Percentiles rank a stretch among this genome's conserved stretches.
Evolutionary conservation across 2,329 filamentous ascomycete species (phyloP).

Genomic region (Pseudopyricularia javanii): DNA sequence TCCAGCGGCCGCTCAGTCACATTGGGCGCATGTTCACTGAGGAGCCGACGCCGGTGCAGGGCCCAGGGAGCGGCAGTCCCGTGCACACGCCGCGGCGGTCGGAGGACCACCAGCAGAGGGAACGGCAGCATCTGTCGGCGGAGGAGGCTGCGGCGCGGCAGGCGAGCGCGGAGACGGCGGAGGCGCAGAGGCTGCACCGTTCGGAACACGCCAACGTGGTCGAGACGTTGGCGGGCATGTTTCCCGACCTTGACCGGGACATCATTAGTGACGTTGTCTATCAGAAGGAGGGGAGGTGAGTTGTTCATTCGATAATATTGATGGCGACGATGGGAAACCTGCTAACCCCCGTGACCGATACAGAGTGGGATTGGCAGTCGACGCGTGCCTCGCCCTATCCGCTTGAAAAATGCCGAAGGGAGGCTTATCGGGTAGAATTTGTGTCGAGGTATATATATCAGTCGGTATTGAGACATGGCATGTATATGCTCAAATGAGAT

Average conservation of each 20-base stretch:
- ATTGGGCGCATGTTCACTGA: conserved; percentile 93
- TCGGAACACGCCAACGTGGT: conserved; percentile 85
- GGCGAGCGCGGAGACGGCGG: conserved; percentile 78
- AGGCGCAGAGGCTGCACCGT: conserved; percentile 70
- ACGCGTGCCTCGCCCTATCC: conserved; percentile 66
- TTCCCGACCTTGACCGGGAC: conserved; percentile 85
- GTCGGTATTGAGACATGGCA: not conserved
- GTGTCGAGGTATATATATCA: not conserved
- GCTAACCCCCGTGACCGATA: conserved; percentile 5
- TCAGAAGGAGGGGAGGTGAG: conserved; percentile 85
- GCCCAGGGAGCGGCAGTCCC: conserved; percentile 15
- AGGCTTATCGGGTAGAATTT: not conserved
- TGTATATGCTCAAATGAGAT: not conserved
- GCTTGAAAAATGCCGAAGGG: not conserved
- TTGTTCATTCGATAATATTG: conserved; percentile 19
- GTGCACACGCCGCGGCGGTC: conserved; percentile 14
- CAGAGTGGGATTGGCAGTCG: conserved; percentile 74
- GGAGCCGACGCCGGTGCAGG: conserved; percentile 26
- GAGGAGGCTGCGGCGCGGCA: conserved; percentile 85
- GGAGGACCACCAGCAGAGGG: conserved; percentile 15
- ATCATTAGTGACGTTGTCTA: conserved; percentile 95
- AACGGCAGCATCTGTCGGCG: conserved; percentile 38
- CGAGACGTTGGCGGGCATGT: conserved; percentile 92
- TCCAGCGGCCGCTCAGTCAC: conserved; percentile 79
- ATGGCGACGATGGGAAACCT: conserved; percentile 2